Evolutionary conservation across 371 early-diverging fungal genomes (phyloP).

Genomic region (Actinomortierella wolfii): DNA sequence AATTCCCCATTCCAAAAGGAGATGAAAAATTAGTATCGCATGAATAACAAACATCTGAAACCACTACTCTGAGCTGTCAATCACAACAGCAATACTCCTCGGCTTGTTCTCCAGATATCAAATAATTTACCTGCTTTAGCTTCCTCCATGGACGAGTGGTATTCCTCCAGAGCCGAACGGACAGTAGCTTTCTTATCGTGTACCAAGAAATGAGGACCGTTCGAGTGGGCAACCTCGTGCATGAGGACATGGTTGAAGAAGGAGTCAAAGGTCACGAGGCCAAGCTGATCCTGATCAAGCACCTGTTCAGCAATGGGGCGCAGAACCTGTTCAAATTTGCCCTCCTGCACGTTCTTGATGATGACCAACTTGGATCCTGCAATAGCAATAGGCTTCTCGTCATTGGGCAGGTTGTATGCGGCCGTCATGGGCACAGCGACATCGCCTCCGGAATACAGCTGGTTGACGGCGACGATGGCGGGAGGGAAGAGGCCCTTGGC

Average conservation of each 20-base stretch:
- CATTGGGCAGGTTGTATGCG: conserved; percentile 86
- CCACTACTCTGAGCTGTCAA: too few relatives aligned
- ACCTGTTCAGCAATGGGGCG: conserved; percentile 69
- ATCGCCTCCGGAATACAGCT: conserved; percentile 77
- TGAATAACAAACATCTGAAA: too few relatives aligned
- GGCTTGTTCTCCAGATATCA: background rate
- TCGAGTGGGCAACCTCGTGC: conserved; percentile 82
- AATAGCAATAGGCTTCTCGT: conserved; percentile 75
- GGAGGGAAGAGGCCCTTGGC: conserved; percentile 70
- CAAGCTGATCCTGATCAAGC: conserved; percentile 58
- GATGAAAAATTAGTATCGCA: too few relatives aligned
- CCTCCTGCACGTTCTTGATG: conserved; percentile 83
- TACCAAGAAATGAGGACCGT: conserved; percentile 75
- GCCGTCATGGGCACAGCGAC: conserved; percentile 78
- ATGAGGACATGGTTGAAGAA: conserved; percentile 81
- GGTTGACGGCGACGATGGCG: conserved; percentile 83
- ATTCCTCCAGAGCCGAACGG: conserved; percentile 71
- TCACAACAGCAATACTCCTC: too few relatives aligned
- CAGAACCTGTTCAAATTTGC: conserved; percentile 73
- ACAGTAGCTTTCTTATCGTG: conserved; percentile 60
- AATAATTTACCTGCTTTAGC: conserved; percentile 71
- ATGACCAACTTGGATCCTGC: conserved; percentile 80
- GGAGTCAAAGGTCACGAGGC: conserved; percentile 68
- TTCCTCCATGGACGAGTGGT: conserved; percentile 80
- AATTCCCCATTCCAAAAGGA: too few relatives aligned